Percentiles rank a stretch among this genome's conserved stretches.
Conservation (phyloP, 139 green algal species). For the Pycnococcus provasolii region DNA sequence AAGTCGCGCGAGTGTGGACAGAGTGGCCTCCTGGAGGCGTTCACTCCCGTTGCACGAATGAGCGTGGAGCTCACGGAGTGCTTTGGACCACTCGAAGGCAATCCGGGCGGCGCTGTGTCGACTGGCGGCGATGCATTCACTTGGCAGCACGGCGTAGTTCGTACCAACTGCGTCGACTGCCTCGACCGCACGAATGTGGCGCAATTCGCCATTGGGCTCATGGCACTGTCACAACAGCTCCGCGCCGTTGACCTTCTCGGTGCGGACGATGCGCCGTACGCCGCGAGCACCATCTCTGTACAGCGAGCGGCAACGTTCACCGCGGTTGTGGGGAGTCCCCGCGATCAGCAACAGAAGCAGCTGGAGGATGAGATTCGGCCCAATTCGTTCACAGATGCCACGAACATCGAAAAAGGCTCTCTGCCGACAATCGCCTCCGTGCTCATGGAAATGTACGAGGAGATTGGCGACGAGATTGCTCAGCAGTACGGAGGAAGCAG, state of each 20-base stretch:
- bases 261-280: constrained; percentile 23
- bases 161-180: constrained; percentile 96
- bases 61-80: no score
- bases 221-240: constrained; percentile 67
- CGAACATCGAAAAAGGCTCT: no score
- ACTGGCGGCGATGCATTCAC: not conserved
- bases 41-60: no score
- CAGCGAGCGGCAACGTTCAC: no score
- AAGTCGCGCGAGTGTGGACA: no score
- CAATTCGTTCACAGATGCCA: not conserved
- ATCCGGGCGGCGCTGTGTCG: not conserved
- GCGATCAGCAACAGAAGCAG: no score
- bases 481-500: constrained; percentile 81
- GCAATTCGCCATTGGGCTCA: constrained; percentile 69
- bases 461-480: constrained; percentile 71
- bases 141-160: constrained; percentile 33
- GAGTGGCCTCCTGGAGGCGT: no score
- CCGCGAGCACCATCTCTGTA: not conserved
- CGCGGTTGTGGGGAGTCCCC: no score
- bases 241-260: constrained; percentile 35
- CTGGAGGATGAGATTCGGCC: not conserved
- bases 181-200: constrained; percentile 93
- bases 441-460: constrained; percentile 82
- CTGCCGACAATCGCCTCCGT: constrained; percentile 36
- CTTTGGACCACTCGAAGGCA: not conserved